Evolutionary conservation across 2,329 filamentous ascomycete genomes (phyloP).

Genomic region (Botrytis fabae): DNA sequence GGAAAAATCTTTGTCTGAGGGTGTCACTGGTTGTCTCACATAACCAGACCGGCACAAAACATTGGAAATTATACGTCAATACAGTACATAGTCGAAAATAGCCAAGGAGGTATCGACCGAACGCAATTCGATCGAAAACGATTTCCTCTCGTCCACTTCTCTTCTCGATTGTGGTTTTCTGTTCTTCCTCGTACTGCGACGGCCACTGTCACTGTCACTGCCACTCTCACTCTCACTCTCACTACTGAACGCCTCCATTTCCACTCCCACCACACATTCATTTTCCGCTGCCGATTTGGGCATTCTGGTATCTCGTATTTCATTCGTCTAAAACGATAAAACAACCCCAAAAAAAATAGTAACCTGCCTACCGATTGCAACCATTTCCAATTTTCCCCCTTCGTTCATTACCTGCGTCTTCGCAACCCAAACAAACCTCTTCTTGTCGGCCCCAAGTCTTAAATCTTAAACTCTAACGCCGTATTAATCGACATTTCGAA

Average conservation of each 20-base stretch:
- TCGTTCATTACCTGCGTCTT: constrained; percentile 7
- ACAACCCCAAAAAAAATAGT: neutral
- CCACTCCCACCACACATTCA: neutral
- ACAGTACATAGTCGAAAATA: neutral
- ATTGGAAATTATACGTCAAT: neutral
- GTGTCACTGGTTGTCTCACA: constrained; percentile 13
- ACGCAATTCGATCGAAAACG: neutral
- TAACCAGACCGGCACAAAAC: constrained; percentile 8
- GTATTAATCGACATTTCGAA: constrained; percentile 22
- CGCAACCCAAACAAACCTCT: neutral
- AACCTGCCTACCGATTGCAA: neutral
- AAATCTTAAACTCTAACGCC: neutral
- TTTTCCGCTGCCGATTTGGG: neutral
- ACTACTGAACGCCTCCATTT: neutral
- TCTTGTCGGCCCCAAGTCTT: constrained; percentile 16
- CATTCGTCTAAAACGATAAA: neutral
- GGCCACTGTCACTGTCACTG: neutral
- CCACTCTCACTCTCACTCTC: neutral
- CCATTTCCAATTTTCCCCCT: neutral
- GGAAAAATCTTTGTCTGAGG: neutral
- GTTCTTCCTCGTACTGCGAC: neutral
- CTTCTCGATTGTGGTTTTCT: neutral
- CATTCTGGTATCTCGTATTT: neutral
- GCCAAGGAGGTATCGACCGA: neutral
- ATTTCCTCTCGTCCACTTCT: constrained; percentile 7